Percentiles rank a stretch among this genome's conserved stretches.
These are phyloP conservation scores for Lachnellula subtilissima DNA, from an alignment of 2,329 filamentous ascomycete genomes.

Conservation along the genomic window DNA sequence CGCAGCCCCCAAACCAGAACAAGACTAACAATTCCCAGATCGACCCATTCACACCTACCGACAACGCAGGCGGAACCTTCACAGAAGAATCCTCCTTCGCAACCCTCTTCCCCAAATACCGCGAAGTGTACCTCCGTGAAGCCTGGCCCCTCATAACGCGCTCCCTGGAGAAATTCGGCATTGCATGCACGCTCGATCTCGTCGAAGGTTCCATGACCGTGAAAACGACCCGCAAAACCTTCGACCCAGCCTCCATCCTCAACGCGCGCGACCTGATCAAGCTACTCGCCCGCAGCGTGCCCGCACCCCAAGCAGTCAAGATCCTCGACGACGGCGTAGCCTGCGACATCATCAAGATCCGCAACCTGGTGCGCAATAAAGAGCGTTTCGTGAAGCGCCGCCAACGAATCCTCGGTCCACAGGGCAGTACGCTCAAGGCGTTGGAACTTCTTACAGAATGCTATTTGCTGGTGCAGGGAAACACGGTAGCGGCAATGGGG, in stretches of 20 bases:
- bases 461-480: conserved; percentile 94
- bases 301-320: conserved; percentile 87
- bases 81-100: conserved; percentile 88
- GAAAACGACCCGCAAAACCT: conserved; percentile 88
- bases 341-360: conserved; percentile 94
- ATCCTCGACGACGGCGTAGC: conserved; percentile 89
- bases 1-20: background rate
- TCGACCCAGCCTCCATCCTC: conserved; percentile 85
- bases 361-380: conserved; percentile 85
- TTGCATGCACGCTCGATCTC: conserved; percentile 88
- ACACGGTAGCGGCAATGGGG: conserved; percentile 90
- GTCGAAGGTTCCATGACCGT: conserved; percentile 96
- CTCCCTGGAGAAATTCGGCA: conserved; percentile 78
- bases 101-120: conserved; percentile 90
- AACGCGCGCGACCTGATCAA: conserved; percentile 95
- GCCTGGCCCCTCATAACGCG: conserved; percentile 89
- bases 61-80: conserved; percentile 83
- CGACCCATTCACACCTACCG: conserved; percentile 76
- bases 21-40: conserved; percentile 42
- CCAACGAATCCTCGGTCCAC: conserved; percentile 86
- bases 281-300: conserved; percentile 83
- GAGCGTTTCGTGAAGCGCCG: conserved; percentile 92
- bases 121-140: conserved; percentile 88
- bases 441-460: conserved; percentile 86
- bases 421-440: conserved; percentile 88